phyloP scores from a whole-genome alignment of 2,329 filamentous ascomycete genomes.

The Colletotrichum endophyticum region DNA sequence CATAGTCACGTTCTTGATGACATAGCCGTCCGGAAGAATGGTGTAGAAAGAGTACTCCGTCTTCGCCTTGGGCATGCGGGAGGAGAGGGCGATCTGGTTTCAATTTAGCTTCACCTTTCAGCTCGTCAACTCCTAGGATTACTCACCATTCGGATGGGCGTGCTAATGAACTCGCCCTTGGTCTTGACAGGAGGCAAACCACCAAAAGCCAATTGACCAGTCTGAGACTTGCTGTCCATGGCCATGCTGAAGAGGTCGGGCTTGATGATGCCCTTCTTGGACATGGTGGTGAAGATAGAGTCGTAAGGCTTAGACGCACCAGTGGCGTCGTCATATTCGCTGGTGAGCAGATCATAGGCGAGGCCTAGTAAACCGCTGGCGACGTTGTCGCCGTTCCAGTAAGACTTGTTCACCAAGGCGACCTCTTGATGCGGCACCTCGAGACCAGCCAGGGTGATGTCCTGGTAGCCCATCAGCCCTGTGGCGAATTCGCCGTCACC shows the following conservation, averaged over 20 bases:
- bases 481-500: conserved; percentile 45
- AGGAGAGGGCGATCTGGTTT: background rate
- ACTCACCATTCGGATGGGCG: background rate
- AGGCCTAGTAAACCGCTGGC: conserved; percentile 56
- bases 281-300: conserved; percentile 56
- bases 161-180: background rate
- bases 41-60: background rate
- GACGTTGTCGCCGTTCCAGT: conserved; percentile 46
- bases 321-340: conserved; percentile 30
- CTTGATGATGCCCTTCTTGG: conserved; percentile 40
- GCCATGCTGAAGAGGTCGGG: conserved; percentile 53
- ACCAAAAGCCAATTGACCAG: conserved; percentile 52
- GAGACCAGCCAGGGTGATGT: conserved; percentile 49
- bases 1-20: background rate
- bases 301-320: conserved; percentile 43
- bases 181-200: conserved; percentile 48
- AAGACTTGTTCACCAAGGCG: conserved; percentile 46
- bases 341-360: conserved; percentile 53
- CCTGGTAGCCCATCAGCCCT: conserved; percentile 41
- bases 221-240: conserved; percentile 28
- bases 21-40: background rate
- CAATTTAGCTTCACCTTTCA: background rate
- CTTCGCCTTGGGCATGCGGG: background rate
- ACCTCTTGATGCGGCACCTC: conserved; percentile 48
- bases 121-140: background rate